Evolutionary conservation across 108 stramenopile genomes (phyloP), one percentile per base, ranked within the genome.

Genomic region (Skeletonema tropicum): DNA sequence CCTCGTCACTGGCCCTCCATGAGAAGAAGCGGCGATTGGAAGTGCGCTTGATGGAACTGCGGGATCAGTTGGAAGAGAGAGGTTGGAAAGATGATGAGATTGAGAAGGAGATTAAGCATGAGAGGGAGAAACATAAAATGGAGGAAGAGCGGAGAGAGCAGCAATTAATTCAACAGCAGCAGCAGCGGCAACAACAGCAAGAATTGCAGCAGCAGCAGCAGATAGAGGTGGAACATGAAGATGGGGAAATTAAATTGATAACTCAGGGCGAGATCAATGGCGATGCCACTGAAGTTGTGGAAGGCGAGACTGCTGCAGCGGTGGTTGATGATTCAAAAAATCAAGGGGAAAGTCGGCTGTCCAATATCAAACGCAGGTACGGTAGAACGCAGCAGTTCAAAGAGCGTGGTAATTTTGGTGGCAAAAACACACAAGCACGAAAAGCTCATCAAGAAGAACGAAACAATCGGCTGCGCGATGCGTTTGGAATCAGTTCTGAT

Each of bases 41-140:
- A 71, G 88, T 88, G 52, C 64, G 78, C 9, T 59, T 96, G 70
- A 59, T 96, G 78, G 90, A 92, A 36, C 38, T 91, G 70, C 82
- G 90, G 21, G 90, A 94, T 68, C 81, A 83, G 6, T 46, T 94
- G 70, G 95, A 96, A 73, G 89, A 90, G 29, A 38, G 72, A 62
- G 88, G 86, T 33, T 67, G 84, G 67, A 57, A 64, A 2, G 84
- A 84, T 9, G 74, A 75, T 13, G 86, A 94, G 61, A 90, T 96
- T 64, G 90, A 93, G 57, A 58, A 66, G 52, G 80, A 87, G 48
- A 75, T 96, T 55, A 57, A 62, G 2, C 30, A 71, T 58, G 92
- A 92, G 79, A 60, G 29, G 61, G 64, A 75, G 61, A 64, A 80
- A 49, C 60, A 79, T 13, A 26, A 57, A 15, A 35, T 58, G 75